Evolutionary conservation across 108 stramenopile genomes (phyloP).

Genomic region (Conticribra weissflogii): DNA sequence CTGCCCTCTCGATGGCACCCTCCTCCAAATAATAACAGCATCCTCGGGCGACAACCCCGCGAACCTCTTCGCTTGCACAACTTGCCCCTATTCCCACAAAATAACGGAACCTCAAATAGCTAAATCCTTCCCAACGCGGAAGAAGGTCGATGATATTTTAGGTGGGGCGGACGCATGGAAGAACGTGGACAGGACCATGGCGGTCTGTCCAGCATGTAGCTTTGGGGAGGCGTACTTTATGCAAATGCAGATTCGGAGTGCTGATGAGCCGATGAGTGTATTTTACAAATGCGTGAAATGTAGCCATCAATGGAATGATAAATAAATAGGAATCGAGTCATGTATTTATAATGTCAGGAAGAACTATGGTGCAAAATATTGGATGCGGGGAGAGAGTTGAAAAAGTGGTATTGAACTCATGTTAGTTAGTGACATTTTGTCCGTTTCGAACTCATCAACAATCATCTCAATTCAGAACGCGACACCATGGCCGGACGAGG

Average conservation of each 20-base stretch:
- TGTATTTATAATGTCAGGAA: too few species aligned
- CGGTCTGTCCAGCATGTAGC: slow-evolving; percentile 87
- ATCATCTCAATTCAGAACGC: too few species aligned
- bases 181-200: slow-evolving; percentile 95
- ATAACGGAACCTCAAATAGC: slow-evolving; percentile 46
- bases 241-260: slow-evolving; percentile 97
- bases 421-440: too few species aligned
- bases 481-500: too few species aligned
- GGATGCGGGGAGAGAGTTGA: background rate
- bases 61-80: slow-evolving; percentile 71
- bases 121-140: slow-evolving; percentile 51
- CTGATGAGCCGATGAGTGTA: slow-evolving; percentile 96
- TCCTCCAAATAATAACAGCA: slow-evolving; percentile 67
- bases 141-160: slow-evolving; percentile 96
- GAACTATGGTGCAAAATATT: too few species aligned
- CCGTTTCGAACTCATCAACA: too few species aligned
- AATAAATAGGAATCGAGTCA: slow-evolving; percentile 52
- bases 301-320: slow-evolving; percentile 90
- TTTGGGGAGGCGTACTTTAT: slow-evolving; percentile 96
- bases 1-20: slow-evolving; percentile 86
- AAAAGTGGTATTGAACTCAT: too few species aligned
- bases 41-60: slow-evolving; percentile 16
- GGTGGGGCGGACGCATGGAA: slow-evolving; percentile 98
- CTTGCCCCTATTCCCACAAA: slow-evolving; percentile 81
- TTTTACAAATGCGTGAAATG: slow-evolving; percentile 97